Conservation (phyloP, 2,329 filamentous ascomycete species). For the Bipolaris bicolor region DNA sequence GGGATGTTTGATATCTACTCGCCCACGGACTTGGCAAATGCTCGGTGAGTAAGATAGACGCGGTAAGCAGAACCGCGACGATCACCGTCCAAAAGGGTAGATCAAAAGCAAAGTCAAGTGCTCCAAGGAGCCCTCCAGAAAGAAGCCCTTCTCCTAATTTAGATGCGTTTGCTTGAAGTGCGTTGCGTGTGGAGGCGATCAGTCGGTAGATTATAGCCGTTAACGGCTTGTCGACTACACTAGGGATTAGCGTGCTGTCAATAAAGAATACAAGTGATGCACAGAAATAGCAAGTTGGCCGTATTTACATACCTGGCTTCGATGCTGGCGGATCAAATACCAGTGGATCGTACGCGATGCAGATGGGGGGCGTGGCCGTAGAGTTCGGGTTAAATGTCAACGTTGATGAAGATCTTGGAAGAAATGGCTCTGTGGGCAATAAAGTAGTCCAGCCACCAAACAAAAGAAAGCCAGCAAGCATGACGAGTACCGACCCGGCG, state of each 20-base stretch:
- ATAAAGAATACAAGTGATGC: neutral
- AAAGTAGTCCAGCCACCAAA: conserved; percentile 20
- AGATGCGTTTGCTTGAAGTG: conserved; percentile 9
- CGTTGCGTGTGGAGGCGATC: conserved; percentile 20
- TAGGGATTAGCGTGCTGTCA: conserved; percentile 13
- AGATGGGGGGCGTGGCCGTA: conserved; percentile 1
- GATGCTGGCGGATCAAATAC: conserved; percentile 13
- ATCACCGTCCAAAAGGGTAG: conserved; percentile 28
- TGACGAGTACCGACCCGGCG: conserved; percentile 26
- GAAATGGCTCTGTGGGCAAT: conserved; percentile 5
- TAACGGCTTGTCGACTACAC: conserved; percentile 20
- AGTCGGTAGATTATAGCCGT: conserved; percentile 18
- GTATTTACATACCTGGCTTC: conserved; percentile 9
- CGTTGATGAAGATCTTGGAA: neutral
- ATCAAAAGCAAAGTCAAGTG: conserved; percentile 23
- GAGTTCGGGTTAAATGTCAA: conserved; percentile 1
- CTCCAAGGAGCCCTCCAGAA: conserved; percentile 20
- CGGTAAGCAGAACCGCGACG: conserved; percentile 27
- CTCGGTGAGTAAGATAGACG: conserved; percentile 23
- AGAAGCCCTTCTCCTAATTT: conserved; percentile 18
- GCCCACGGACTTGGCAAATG: conserved; percentile 29
- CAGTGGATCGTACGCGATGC: conserved; percentile 1
- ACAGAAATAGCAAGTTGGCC: neutral
- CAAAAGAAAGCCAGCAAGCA: conserved; percentile 30
- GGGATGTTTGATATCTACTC: conserved; percentile 26